Base-by-base conservation (phyloP, 2,329 filamentous ascomycete species). In the Neopestalotiopsis rosae region DNA sequence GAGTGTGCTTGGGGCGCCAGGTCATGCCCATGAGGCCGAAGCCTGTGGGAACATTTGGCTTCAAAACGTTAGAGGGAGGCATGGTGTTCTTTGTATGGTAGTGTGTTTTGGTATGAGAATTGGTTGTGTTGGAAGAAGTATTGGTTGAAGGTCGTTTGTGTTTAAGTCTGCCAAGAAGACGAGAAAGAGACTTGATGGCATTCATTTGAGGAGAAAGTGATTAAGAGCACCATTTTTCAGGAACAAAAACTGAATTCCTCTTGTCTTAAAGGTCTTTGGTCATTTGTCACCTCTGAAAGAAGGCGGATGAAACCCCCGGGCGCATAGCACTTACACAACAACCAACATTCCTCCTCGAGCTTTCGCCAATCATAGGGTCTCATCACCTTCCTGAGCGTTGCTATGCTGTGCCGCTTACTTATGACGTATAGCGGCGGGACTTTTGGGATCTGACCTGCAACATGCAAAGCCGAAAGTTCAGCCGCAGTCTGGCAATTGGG, bases 1-100 rank as follows among this genome's bases (percentile, higher is more conserved):
- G 72, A 1, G 72, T 71, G 14, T 71, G 69, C 14, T 70, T 61
- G 5, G 71, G 67, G 3, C 75, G 71, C 74, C 72, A 76, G 42
- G 76, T 77, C 38, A 77, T 70, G 32, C 75, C 75, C 66, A 70
- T 68, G 2, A 68, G 68, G 20, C 68, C 68, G 34, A 67, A 66
- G 34, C 68, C 68, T 7, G 52, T 69, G 20, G 63, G n/a, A 59
- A 59, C 30, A 32, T 59, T 32, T 28, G 57, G 57, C 24, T 59
- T 59, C 24, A 32, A 52, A 20, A 61, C 61, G 38, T 14, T 30
- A 6, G 66, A 62, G 12, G 56, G 59, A 52, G 66, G 10, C 57
- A 59, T 59, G 20, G 12, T 59, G 20, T 38, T 59, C 3, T 9
- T 38, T 38, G 34, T 38, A 38, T 38, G 34, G 1, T 38, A 38